Evolutionary conservation across 2,329 filamentous ascomycete species (phyloP), one percentile per base, ranked within the genome.

Genomic region (Aspergillus sp.): DNA sequence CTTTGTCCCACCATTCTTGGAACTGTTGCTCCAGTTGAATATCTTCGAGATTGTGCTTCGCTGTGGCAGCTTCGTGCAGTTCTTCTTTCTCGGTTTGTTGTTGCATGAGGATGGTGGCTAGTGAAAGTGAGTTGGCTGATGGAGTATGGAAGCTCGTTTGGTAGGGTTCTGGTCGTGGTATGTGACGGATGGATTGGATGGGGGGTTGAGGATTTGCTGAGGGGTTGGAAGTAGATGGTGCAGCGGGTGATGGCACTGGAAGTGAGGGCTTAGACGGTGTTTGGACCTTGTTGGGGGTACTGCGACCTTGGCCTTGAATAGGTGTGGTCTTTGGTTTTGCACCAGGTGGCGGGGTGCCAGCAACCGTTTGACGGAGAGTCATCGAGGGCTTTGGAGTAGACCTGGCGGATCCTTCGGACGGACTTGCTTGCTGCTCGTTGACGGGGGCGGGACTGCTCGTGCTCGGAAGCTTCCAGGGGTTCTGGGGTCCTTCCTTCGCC

Each of bases 21-120:
- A 99, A 99, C 54, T 92, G 92, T 72, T 99, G 95, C 76, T 99
- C 95, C 66, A 95, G 88, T 74, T 99, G 95, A 61, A 99, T 99
- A 64, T 98, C 95, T 71, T 96, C 88, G 30, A 99, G 79, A 64
- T 91, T 95, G 58, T 94, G 86, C 77, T 96, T 97, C 2, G 92
- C 91, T 13, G 75, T 78, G 10, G 88, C 88, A 0, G 92, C 91
- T 72, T 96, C 93, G 56, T 87, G 89, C 62, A 96, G 88, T 17
- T 86, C 85, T 59, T 92, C 87, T 71, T 96, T 95, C 73, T 97
- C 93, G 8, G 86, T 86, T 73, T 89, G 87, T 76, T 99, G 92
- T 70, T 96, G 88, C 7, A 88, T 88, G 13, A 98, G 89, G 59
- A 99, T 99, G 66, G 96, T 92, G 15, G 88, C 86, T 79, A 99